Percentiles rank a stretch among this genome's conserved stretches.
Conservation (phyloP, 306 rosid species). For the Lotus japonicus region DNA sequence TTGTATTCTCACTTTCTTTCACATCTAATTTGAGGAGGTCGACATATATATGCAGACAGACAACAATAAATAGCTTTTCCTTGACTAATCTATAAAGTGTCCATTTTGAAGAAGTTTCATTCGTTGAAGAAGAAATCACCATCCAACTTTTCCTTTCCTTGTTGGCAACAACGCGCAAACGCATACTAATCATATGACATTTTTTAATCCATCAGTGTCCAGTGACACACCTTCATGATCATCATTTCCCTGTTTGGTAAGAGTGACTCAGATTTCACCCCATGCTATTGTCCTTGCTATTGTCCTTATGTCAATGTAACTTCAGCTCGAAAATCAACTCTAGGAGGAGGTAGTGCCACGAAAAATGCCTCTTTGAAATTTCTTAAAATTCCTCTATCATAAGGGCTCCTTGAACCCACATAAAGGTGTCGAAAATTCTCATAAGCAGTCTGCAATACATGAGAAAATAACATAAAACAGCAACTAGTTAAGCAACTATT, state of each 20-base stretch:
- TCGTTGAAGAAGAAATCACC: not conserved
- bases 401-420: constrained; percentile 1
- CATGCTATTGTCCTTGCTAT: no score
- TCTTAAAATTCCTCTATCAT: constrained; percentile 4
- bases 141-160: not conserved
- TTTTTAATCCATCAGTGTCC: no score
- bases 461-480: not conserved
- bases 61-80: not conserved
- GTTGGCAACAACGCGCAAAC: not conserved
- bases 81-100: not conserved
- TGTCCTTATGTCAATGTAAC: not conserved
- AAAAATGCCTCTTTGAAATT: constrained; percentile 20
- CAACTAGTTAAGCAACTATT: not conserved
- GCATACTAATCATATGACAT: no score
- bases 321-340: constrained; percentile 29
- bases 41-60: constrained; percentile 18
- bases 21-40: not conserved
- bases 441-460: constrained; percentile 18
- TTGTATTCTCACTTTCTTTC: not conserved
- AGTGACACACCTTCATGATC: no score
- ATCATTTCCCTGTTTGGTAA: no score
- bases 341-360: constrained; percentile 21
- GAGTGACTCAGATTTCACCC: not conserved
- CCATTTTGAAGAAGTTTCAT: not conserved
- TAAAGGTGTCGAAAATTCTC: constrained; percentile 28